A percentile compares a stretch with the other conserved stretches of the same genome.
phyloP scores from a whole-genome alignment of 2,329 filamentous ascomycete species.

The Penicillium sp. region DNA sequence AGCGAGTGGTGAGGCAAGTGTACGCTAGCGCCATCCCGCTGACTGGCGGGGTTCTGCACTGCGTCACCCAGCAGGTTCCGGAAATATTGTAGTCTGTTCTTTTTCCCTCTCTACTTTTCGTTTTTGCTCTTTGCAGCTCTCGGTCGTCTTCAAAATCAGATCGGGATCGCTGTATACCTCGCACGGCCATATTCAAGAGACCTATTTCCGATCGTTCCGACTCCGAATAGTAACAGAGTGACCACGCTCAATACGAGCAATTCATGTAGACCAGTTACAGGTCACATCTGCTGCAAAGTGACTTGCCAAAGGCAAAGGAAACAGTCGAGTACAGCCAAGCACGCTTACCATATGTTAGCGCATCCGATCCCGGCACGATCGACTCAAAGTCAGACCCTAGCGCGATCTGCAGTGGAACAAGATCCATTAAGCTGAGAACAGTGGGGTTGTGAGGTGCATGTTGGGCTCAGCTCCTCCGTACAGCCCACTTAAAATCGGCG shows the following conservation, averaged over 20 bases:
- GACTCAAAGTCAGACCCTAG: not conserved
- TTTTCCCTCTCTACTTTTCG: not conserved
- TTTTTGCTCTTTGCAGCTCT: not conserved
- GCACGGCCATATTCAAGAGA: not conserved
- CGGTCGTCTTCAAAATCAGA: not conserved
- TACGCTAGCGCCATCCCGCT: constrained; percentile 27
- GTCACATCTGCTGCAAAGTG: too few species aligned
- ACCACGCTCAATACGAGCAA: not conserved
- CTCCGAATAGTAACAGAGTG: not conserved
- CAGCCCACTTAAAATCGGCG: not conserved
- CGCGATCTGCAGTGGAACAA: not conserved
- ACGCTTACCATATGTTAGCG: not conserved
- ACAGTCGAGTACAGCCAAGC: not conserved
- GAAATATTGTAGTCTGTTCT: not conserved
- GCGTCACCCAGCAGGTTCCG: constrained; percentile 30
- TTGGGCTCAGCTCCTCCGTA: not conserved
- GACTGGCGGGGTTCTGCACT: constrained; percentile 32
- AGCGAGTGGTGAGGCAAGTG: constrained; percentile 27
- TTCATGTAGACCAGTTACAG: too few species aligned
- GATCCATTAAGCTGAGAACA: not conserved
- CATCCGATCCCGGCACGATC: constrained; percentile 1
- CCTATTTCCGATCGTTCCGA: not conserved
- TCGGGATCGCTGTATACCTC: not conserved
- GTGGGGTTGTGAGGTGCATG: not conserved
- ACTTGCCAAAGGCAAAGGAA: not conserved